Evolutionary conservation across 345 rosid species (phyloP).

Genomic region (Camelina hispida): DNA sequence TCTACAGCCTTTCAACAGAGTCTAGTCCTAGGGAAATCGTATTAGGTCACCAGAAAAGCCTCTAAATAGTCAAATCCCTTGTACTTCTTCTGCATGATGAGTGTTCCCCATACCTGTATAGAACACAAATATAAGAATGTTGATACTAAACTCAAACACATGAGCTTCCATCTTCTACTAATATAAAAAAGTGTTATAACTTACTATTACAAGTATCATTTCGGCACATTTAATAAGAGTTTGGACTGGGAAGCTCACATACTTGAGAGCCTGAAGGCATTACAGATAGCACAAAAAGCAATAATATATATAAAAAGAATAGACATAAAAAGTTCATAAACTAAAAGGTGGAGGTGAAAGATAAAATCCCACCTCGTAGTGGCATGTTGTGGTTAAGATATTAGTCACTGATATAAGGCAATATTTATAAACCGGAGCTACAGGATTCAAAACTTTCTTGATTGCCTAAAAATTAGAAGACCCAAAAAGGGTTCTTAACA

Average conservation of each 20-base stretch:
- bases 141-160: not conserved
- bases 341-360: not conserved
- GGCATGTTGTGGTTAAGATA: conserved; percentile 87
- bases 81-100: conserved; percentile 87
- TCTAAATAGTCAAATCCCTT: conserved; percentile 77
- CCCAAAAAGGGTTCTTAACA: not conserved
- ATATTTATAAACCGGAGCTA: too few species aligned
- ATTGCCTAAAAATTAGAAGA: conserved; percentile 59
- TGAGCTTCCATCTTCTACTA: conserved; percentile 4
- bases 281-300: conserved; percentile 27
- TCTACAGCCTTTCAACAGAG: too few species aligned
- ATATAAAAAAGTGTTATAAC: conserved; percentile 19
- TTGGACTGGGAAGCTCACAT: conserved; percentile 91
- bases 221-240: conserved; percentile 93
- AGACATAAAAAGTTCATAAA: not conserved
- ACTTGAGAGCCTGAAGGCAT: conserved; percentile 77
- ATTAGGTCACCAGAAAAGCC: conserved; percentile 83
- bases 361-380: conserved; percentile 69
- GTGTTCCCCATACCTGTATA: conserved; percentile 75
- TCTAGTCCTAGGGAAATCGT: too few species aligned
- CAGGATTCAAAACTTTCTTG: conserved; percentile 75
- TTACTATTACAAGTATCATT: conserved; percentile 96
- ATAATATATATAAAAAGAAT: not conserved
- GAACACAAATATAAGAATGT: conserved; percentile 9
- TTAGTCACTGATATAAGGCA: conserved; percentile 75